Percentiles rank a stretch among this genome's conserved stretches.
These are phyloP conservation scores for Ramaria sp. DNA, from an alignment of 768 basidiomycete species.

Conservation along the genomic window DNA sequence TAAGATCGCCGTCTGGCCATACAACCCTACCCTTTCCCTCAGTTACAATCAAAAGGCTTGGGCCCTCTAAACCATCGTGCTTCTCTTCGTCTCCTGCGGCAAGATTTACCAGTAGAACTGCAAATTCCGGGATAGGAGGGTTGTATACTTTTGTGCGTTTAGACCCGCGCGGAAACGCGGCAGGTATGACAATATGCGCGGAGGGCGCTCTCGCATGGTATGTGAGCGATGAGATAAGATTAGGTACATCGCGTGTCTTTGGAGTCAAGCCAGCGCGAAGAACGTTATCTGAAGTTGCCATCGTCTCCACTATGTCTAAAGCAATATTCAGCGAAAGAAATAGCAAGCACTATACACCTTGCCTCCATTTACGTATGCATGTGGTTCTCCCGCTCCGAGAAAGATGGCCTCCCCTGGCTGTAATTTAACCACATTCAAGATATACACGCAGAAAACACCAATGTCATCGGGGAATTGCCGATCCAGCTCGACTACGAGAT, in stretches of 20 bases:
- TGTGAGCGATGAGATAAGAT: slow-evolving; percentile 78
- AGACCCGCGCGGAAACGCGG: slow-evolving; percentile 28
- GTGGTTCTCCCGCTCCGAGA: slow-evolving; percentile 91
- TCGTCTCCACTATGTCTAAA: slow-evolving; percentile 94
- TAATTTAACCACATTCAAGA: slow-evolving; percentile 79
- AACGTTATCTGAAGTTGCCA: slow-evolving; percentile 99
- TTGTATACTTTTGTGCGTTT: slow-evolving; percentile 52
- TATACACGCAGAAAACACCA: slow-evolving; percentile 83
- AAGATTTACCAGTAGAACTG: slow-evolving; percentile 60
- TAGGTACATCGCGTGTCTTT: slow-evolving; percentile 88
- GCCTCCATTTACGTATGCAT: slow-evolving; percentile 94
- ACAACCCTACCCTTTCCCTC: slow-evolving; percentile 47
- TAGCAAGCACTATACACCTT: slow-evolving; percentile 15
- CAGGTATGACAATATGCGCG: slow-evolving; percentile 59
- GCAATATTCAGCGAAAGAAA: not conserved
- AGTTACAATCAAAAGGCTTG: slow-evolving; percentile 75
- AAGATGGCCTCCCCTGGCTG: slow-evolving; percentile 85
- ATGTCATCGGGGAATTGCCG: slow-evolving; percentile 84
- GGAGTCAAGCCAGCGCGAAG: slow-evolving; percentile 97
- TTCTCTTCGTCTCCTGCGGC: slow-evolving; percentile 31
- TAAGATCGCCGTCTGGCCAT: slow-evolving; percentile 33
- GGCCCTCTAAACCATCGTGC: slow-evolving; percentile 64
- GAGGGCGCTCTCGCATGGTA: slow-evolving; percentile 62
- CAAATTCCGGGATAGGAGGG: slow-evolving; percentile 91
- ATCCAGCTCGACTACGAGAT: slow-evolving; percentile 44